Conservation (phyloP, 1,284 basidiomycete genomes). For the Malassezia nana region DNA sequence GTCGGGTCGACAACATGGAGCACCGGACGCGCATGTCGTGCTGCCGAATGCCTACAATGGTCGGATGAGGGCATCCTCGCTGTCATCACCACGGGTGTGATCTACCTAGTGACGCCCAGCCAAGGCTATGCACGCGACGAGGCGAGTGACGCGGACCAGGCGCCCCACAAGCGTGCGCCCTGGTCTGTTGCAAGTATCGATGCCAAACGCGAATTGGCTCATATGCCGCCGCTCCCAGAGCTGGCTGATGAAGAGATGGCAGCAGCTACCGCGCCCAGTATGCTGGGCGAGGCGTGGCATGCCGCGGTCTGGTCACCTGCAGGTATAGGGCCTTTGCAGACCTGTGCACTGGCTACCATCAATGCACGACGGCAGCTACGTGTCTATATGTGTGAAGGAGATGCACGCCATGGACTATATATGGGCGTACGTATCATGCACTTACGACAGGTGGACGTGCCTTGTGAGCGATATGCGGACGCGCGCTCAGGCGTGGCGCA, state of each 20-base stretch:
- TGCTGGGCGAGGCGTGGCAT: slow-evolving; percentile 7
- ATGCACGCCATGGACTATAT: slow-evolving; percentile 1
- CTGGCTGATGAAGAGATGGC: slow-evolving; percentile 5
- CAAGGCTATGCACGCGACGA: not conserved
- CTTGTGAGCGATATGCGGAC: not conserved
- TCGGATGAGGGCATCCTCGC: slow-evolving; percentile 12
- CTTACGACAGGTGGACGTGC: no score
- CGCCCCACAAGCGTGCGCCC: not conserved
- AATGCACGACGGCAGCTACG: not conserved
- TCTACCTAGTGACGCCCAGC: slow-evolving; percentile 14
- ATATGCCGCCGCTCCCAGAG: not conserved
- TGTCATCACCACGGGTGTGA: slow-evolving; percentile 1
- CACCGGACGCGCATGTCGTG: slow-evolving; percentile 5
- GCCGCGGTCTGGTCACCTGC: slow-evolving; percentile 15
- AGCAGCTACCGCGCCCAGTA: slow-evolving; percentile 1
- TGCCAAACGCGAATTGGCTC: not conserved
- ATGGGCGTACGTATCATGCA: no score
- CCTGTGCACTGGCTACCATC: slow-evolving; percentile 11
- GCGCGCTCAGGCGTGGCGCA: not conserved
- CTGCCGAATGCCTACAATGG: slow-evolving; percentile 4
- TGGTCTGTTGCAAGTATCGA: not conserved
- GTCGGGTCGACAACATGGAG: not conserved
- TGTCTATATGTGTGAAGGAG: not conserved
- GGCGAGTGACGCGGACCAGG: not conserved
- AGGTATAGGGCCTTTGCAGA: slow-evolving; percentile 3